Evolutionary conservation across 345 rosid species (phyloP).

Genomic region (Hibiscus trionum): DNA sequence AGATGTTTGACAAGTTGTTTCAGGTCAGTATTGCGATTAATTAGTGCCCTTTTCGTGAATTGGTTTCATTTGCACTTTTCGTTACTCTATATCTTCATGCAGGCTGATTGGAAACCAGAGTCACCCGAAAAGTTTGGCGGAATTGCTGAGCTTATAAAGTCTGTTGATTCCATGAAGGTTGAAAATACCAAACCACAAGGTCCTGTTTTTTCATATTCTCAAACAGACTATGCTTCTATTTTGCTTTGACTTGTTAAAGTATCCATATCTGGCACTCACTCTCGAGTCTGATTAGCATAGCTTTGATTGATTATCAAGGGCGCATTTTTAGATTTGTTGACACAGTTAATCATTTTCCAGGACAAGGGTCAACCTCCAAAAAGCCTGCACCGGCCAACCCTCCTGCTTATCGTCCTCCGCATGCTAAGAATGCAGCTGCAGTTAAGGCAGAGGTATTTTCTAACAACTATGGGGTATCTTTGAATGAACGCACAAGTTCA

Average conservation of each 20-base stretch:
- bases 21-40: conserved; percentile 44
- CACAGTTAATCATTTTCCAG: conserved; percentile 20
- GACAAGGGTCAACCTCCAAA: conserved; percentile 52
- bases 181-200: conserved; percentile 59
- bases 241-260: background rate
- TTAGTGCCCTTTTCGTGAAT: background rate
- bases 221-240: background rate
- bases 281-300: background rate
- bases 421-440: conserved; percentile 72
- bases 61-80: background rate
- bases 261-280: background rate
- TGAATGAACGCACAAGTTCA: background rate
- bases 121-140: conserved; percentile 65
- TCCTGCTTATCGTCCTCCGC: conserved; percentile 84
- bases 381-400: conserved; percentile 35
- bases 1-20: conserved; percentile 76
- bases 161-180: conserved; percentile 55
- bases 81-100: conserved; percentile 2
- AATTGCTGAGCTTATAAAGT: conserved; percentile 54
- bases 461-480: background rate
- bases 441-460: conserved; percentile 78
- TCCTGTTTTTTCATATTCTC: conserved; percentile 13
- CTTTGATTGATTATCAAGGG: background rate
- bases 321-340: conserved; percentile 2
- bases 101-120: conserved; percentile 94